Base-by-base conservation (phyloP, 2,329 filamentous ascomycete genomes). In the Elsinoe australis region DNA sequence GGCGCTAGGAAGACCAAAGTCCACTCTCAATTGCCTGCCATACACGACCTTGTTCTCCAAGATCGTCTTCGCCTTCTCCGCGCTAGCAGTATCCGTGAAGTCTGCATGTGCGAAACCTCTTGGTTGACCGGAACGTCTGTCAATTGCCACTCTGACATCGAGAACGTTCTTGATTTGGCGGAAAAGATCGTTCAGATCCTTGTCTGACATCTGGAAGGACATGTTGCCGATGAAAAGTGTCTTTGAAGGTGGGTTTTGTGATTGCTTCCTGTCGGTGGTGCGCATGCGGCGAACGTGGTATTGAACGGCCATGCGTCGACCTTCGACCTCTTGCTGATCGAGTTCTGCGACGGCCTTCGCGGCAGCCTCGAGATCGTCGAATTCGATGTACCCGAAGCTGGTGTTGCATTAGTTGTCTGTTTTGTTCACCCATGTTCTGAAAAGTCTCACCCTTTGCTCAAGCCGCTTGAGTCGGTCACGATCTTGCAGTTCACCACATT, bases 191-290 rank as follows among this genome's bases (percentile, higher is more conserved):
- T 89, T 88, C 47, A 95, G 72, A 59, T 94, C 87, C 47, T 78
- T 77, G 61, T 94, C 87, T 6, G 83, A 85, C 70, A 89, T 83
- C 67, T 94, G 85, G 61, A 85, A 92, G 8, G 85, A 81, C 67
- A 95, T 79, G 70, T 92, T 92, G 56, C 87, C 87, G 56, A 95
- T 78, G 71, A 84, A 94, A 26, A 94, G 69, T 1, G 82, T 85
- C 60, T 74, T 78, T 45, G 76, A 75, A 2, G 81, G 80, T 3
- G 44, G 45, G 31, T 35, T 44, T 34, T 9, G 44, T 19, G 17
- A 8, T 9, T 17, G 32, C 14, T 38, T 31, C 33, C 52, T 50
- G 28, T 24, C 24, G 24, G 39, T 48, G 38, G 28, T 36, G 22
- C 52, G 53, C 47, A 53, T 53, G 45, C 53, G 60, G 41, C 58